These are phyloP conservation scores for Plasmodium gonderi DNA, from an alignment of 169 alveolate genomes.

Conservation along the genomic window DNA sequence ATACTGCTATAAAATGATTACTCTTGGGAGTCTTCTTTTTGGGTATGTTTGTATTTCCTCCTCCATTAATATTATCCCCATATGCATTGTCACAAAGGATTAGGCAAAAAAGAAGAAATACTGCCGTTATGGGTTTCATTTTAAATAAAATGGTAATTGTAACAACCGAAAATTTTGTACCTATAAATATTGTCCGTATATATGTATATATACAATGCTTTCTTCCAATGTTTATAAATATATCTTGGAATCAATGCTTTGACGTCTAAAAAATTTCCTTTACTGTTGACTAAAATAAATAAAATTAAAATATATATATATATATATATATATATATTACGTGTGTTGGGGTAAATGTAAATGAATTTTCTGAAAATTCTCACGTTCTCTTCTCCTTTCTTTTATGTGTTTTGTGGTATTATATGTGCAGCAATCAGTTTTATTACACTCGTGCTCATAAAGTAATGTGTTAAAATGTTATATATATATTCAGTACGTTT, in stretches of 20 bases:
- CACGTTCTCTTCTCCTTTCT: neutral
- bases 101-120: conserved; percentile 19
- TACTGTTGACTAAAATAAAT: neutral
- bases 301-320: neutral
- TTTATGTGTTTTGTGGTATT: neutral
- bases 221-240: neutral
- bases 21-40: conserved; percentile 16
- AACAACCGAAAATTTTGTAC: neutral
- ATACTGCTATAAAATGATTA: conserved; percentile 19
- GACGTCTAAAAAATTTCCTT: neutral
- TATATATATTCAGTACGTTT: neutral
- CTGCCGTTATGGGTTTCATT: conserved; percentile 5
- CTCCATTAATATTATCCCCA: neutral
- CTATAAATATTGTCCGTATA: neutral
- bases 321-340: neutral
- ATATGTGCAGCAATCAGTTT: neutral
- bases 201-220: neutral
- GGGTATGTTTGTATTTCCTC: neutral
- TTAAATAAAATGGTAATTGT: neutral
- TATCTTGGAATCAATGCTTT: neutral
- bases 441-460: neutral
- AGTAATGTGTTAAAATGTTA: neutral
- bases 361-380: neutral
- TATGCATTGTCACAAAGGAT: neutral
- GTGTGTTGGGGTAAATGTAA: neutral